Conservation (phyloP, 257 asterid genomes). For the Lycium barbarum region DNA sequence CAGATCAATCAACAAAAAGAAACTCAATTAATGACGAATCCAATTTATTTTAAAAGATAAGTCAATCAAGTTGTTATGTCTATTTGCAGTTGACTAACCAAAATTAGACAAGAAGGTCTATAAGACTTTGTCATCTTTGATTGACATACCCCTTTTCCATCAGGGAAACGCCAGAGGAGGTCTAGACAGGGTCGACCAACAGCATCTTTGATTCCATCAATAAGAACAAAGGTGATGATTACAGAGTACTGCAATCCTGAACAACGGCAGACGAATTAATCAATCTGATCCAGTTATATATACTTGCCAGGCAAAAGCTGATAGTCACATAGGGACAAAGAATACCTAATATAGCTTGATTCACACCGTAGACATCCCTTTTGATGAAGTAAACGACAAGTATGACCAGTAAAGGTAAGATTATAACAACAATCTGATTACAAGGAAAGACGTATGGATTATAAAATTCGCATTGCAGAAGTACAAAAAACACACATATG, state of each 20-base stretch:
- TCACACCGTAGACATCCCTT: slow-evolving; percentile 76
- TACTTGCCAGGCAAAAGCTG: slow-evolving; percentile 5
- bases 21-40: too few relatives aligned
- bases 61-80: too few relatives aligned
- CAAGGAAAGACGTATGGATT: slow-evolving; percentile 29
- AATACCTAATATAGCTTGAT: slow-evolving; percentile 88
- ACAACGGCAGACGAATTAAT: slow-evolving; percentile 20
- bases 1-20: too few relatives aligned
- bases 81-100: too few relatives aligned
- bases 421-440: slow-evolving; percentile 71
- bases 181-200: slow-evolving; percentile 99
- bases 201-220: slow-evolving; percentile 96
- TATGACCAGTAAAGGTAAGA: slow-evolving; percentile 68
- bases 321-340: slow-evolving; percentile 29
- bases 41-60: too few relatives aligned
- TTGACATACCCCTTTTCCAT: slow-evolving; percentile 85
- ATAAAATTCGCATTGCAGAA: slow-evolving; percentile 32
- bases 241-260: slow-evolving; percentile 88
- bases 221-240: slow-evolving; percentile 76
- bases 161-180: slow-evolving; percentile 98
- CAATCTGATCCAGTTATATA: neutral
- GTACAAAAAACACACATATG: neutral
- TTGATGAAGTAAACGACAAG: slow-evolving; percentile 68
- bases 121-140: too few relatives aligned
- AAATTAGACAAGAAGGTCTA: too few relatives aligned